These are phyloP conservation scores for Phascolomyces articulosus DNA, from an alignment of 371 early-diverging fungal species.

Conservation along the genomic window DNA sequence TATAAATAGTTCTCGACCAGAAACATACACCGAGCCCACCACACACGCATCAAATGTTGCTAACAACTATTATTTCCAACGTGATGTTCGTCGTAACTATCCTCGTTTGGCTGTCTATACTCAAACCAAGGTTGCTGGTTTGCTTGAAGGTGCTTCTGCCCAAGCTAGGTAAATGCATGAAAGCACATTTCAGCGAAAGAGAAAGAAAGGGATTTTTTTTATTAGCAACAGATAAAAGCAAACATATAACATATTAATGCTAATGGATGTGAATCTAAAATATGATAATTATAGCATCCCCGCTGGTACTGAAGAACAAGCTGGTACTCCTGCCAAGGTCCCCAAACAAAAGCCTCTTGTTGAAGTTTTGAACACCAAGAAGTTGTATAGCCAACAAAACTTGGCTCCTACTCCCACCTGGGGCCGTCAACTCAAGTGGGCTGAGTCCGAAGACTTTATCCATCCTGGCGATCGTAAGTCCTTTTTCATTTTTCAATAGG, in stretches of 20 bases:
- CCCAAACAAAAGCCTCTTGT: constrained; percentile 43
- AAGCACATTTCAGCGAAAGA: no score
- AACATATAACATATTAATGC: not conserved
- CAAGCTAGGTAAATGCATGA: constrained; percentile 39
- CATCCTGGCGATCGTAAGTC: constrained; percentile 51
- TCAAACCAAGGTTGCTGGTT: constrained; percentile 74
- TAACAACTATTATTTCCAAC: constrained; percentile 88
- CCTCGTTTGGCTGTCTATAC: constrained; percentile 87
- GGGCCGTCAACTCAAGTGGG: constrained; percentile 45
- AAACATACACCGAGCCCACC: constrained; percentile 58
- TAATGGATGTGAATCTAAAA: no score
- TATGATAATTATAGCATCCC: constrained; percentile 29
- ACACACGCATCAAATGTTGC: constrained; percentile 65
- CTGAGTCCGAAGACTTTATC: constrained; percentile 45
- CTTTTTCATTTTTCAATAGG: not conserved
- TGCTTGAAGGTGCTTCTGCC: constrained; percentile 55
- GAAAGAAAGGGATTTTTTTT: no score
- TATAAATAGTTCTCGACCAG: constrained; percentile 51
- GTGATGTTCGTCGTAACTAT: constrained; percentile 90
- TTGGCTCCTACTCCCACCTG: constrained; percentile 46
- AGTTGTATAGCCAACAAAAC: constrained; percentile 36
- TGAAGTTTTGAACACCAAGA: constrained; percentile 40
- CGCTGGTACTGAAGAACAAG: constrained; percentile 25
- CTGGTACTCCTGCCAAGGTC: constrained; percentile 20
- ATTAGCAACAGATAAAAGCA: not conserved